Percentiles rank a stretch among this genome's conserved stretches.
Conservation (phyloP, 345 rosid genomes). For the Populus alba region DNA sequence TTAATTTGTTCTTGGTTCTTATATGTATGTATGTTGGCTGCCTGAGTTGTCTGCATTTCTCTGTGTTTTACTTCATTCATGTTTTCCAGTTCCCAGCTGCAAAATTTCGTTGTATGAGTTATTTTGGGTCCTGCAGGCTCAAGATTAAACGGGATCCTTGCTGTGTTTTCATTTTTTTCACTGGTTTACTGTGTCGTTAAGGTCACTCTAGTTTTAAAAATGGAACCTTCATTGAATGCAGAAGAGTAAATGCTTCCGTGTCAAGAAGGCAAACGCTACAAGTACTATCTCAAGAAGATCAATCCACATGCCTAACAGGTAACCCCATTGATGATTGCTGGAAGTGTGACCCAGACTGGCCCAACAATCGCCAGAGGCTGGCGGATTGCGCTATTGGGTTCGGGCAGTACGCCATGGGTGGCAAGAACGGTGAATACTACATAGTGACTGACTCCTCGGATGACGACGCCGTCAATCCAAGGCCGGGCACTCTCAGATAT, state of each 20-base stretch:
- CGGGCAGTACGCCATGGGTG: constrained; percentile 91
- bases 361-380: constrained; percentile 77
- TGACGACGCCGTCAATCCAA: constrained; percentile 74
- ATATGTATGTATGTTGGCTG: background rate
- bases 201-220: too few species aligned
- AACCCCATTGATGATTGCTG: constrained; percentile 98
- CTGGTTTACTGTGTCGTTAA: too few species aligned
- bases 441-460: constrained; percentile 87
- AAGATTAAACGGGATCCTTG: background rate
- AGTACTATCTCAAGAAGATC: constrained; percentile 28
- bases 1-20: background rate
- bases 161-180: background rate
- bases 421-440: constrained; percentile 82
- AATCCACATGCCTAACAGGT: constrained; percentile 63
- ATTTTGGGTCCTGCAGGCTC: background rate
- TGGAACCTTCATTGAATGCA: constrained; percentile 20
- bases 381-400: constrained; percentile 95
- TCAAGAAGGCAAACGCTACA: constrained; percentile 63
- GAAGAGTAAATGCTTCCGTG: constrained; percentile 80
- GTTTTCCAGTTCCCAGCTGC: too few species aligned
- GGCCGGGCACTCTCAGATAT: constrained; percentile 86
- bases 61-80: too few species aligned
- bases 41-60: too few species aligned
- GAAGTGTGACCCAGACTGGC: constrained; percentile 97
- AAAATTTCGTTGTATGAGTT: too few species aligned